phyloP scores from a whole-genome alignment of 2,329 filamentous ascomycete species.

The Colletotrichum magnum region DNA sequence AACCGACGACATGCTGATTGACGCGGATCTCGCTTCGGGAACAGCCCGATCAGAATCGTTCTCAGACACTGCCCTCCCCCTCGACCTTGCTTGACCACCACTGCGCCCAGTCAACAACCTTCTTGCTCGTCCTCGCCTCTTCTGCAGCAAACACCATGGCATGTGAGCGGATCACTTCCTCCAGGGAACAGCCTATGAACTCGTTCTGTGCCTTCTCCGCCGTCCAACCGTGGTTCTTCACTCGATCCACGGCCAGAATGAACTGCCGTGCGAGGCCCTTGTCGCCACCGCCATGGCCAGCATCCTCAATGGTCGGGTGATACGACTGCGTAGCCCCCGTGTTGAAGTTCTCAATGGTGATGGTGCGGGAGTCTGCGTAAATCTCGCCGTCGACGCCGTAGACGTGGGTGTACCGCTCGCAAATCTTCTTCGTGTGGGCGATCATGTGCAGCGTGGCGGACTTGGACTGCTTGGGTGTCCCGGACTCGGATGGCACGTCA shows the following conservation, averaged over 20 bases:
- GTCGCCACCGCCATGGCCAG: slow-evolving; percentile 40
- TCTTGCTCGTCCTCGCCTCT: slow-evolving; percentile 79
- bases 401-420: slow-evolving; percentile 85
- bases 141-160: slow-evolving; percentile 95
- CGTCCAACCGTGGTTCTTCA: slow-evolving; percentile 78
- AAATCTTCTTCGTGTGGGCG: slow-evolving; percentile 88
- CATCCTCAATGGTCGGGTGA: slow-evolving; percentile 39
- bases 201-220: slow-evolving; percentile 80
- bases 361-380: slow-evolving; percentile 83
- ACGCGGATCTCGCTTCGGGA: not conserved
- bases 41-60: not conserved
- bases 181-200: slow-evolving; percentile 85
- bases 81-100: slow-evolving; percentile 76
- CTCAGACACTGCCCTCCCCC: slow-evolving; percentile 24
- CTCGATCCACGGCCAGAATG: slow-evolving; percentile 83
- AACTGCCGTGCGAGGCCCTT: slow-evolving; percentile 82
- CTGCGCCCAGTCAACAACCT: slow-evolving; percentile 79
- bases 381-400: slow-evolving; percentile 92
- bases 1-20: not conserved
- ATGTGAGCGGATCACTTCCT: slow-evolving; percentile 91
- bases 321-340: slow-evolving; percentile 36
- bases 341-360: slow-evolving; percentile 75
- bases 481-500: slow-evolving; percentile 66
- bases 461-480: slow-evolving; percentile 63
- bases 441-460: slow-evolving; percentile 95